Percentiles rank a stretch among this genome's conserved stretches.
Evolutionary conservation across 2,329 filamentous ascomycete species (phyloP).

Genomic region (Clonostachys solani): DNA sequence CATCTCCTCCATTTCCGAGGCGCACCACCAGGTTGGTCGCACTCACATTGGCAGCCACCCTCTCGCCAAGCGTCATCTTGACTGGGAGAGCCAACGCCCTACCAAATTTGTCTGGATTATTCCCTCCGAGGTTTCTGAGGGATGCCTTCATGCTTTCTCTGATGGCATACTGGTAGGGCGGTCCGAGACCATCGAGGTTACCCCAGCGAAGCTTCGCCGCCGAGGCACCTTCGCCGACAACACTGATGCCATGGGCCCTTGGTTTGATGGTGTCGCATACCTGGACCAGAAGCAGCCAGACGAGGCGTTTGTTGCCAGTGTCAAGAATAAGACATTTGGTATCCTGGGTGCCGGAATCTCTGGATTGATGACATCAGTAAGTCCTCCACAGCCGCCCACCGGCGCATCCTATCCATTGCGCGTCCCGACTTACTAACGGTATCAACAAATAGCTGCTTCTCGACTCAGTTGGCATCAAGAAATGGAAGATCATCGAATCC

Average conservation of each 20-base stretch:
- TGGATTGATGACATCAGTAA: too few relatives aligned
- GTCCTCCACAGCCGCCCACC: conserved; percentile 40
- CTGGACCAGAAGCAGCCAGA: conserved; percentile 43
- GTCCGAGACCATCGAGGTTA: too few relatives aligned
- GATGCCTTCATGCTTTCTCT: too few relatives aligned
- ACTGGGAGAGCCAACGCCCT: conserved; percentile 7
- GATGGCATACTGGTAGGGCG: too few relatives aligned
- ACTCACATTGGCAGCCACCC: conserved; percentile 13
- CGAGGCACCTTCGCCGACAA: neutral
- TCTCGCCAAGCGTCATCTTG: conserved; percentile 9
- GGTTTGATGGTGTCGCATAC: conserved; percentile 62
- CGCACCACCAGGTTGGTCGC: conserved; percentile 8
- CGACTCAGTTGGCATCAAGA: conserved; percentile 48
- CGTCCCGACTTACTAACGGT: conserved; percentile 22
- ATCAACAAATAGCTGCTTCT: conserved; percentile 53
- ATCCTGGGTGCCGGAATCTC: too few relatives aligned
- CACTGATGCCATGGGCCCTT: conserved; percentile 42
- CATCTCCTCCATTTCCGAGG: neutral
- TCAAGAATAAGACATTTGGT: too few relatives aligned
- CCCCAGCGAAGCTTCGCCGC: too few relatives aligned
- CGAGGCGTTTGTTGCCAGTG: too few relatives aligned
- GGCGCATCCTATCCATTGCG: conserved; percentile 56
- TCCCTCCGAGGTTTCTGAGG: neutral
- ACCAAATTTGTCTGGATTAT: conserved; percentile 13
- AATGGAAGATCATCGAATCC: conserved; percentile 60